Evolutionary conservation across 805 yeast species (phyloP).

Genomic region (Teunomyces funiuensis): DNA sequence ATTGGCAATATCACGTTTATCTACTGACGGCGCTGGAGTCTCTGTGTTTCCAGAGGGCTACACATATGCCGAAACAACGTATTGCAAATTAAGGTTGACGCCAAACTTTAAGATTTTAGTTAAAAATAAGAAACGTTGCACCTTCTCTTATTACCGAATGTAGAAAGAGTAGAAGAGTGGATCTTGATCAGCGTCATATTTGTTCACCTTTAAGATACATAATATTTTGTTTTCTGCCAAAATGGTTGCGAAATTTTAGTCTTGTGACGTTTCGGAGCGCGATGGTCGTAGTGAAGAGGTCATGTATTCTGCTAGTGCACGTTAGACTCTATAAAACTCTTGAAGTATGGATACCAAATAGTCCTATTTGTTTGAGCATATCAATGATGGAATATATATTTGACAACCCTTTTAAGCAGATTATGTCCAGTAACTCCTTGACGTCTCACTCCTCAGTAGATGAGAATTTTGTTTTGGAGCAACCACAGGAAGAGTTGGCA

Average conservation of each 20-base stretch:
- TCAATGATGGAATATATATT: neutral
- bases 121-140: too few relatives aligned
- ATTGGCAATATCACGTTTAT: too few relatives aligned
- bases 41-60: too few relatives aligned
- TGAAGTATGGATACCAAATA: neutral
- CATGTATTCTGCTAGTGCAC: neutral
- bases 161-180: neutral
- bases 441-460: neutral
- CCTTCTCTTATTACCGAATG: neutral
- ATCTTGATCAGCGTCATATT: too few relatives aligned
- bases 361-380: neutral
- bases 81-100: too few relatives aligned
- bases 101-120: too few relatives aligned
- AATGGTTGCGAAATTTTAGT: constrained; percentile 4
- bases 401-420: neutral
- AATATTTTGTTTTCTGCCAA: neutral
- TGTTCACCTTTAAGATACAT: too few relatives aligned
- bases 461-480: neutral
- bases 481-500: neutral
- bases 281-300: neutral
- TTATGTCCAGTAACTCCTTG: neutral
- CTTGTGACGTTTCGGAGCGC: neutral
- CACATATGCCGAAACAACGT: too few relatives aligned
- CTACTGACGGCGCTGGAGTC: too few relatives aligned
- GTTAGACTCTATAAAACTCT: neutral